Evolutionary conservation across 2,329 filamentous ascomycete species (phyloP).

Genomic region (Gaeumannomyces tritici): DNA sequence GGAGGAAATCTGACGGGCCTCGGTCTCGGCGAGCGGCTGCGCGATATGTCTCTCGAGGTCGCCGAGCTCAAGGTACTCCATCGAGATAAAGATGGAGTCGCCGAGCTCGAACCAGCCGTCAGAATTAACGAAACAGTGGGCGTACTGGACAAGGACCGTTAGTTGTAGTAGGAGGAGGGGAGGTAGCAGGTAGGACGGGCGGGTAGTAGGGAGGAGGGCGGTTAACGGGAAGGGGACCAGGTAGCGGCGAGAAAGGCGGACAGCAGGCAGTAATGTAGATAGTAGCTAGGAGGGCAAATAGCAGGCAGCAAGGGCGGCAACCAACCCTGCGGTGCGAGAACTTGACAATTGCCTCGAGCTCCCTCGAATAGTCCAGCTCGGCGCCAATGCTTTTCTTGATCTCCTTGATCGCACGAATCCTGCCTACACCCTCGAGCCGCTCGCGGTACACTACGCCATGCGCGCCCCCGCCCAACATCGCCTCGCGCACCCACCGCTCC

Average conservation of each 20-base stretch:
- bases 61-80: constrained; percentile 15
- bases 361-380: background rate
- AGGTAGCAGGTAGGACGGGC: background rate
- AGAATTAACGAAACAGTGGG: constrained; percentile 12
- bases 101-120: constrained; percentile 13
- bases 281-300: no score
- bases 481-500: constrained; percentile 1
- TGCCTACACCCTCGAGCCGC: background rate
- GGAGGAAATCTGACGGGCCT: constrained; percentile 6
- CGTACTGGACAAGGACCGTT: constrained; percentile 5
- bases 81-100: constrained; percentile 11
- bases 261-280: no score
- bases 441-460: constrained; percentile 3
- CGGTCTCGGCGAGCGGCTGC: constrained; percentile 6
- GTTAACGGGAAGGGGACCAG: no score
- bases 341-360: constrained; percentile 5
- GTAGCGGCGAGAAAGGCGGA: no score
- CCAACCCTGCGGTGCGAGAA: constrained; percentile 3
- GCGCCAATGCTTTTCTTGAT: background rate
- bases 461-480: background rate
- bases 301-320: no score
- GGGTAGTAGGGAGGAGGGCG: background rate
- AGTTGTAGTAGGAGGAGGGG: background rate
- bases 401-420: constrained; percentile 2
- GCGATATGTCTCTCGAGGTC: constrained; percentile 10